These are phyloP conservation scores for Komagataella pseudopastoris DNA, from an alignment of 805 yeast genomes.

Conservation along the genomic window DNA sequence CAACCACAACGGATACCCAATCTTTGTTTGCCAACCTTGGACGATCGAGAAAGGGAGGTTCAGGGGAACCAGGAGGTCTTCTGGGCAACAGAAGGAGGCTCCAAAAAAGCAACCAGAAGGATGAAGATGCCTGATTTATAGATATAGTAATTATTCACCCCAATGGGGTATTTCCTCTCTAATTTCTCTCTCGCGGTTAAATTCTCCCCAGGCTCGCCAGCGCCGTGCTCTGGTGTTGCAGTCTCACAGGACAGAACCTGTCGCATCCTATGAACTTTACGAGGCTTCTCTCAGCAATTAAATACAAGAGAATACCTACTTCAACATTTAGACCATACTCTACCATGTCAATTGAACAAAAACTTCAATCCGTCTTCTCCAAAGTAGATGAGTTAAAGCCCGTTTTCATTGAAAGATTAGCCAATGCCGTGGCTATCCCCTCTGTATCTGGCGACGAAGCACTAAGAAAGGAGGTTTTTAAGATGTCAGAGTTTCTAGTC, in stretches of 20 bases:
- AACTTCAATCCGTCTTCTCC: slow-evolving; percentile 25
- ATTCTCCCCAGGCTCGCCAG: background rate
- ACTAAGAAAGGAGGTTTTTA: slow-evolving; percentile 78
- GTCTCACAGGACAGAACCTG: background rate
- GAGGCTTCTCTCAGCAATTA: background rate
- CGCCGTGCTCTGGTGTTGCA: background rate
- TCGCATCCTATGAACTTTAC: background rate
- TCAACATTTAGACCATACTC: background rate
- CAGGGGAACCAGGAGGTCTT: background rate
- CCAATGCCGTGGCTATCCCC: slow-evolving; percentile 84
- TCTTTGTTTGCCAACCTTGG: background rate
- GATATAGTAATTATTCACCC: background rate
- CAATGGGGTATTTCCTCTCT: background rate
- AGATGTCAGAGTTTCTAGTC: slow-evolving; percentile 76
- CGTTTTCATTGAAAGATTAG: slow-evolving; percentile 54
- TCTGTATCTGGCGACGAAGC: slow-evolving; percentile 89
- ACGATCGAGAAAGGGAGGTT: background rate
- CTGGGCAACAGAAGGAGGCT: background rate
- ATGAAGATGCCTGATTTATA: background rate
- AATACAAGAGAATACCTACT: background rate
- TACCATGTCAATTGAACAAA: slow-evolving; percentile 14
- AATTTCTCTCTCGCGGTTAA: background rate
- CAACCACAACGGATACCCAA: background rate
- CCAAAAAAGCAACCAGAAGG: background rate
- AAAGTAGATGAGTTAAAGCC: slow-evolving; percentile 70